Percentiles rank a stretch among this genome's conserved stretches.
These are phyloP conservation scores for Penicillium cosmopolitanum DNA, from an alignment of 495 filamentous ascomycete species.

Conservation along the genomic window DNA sequence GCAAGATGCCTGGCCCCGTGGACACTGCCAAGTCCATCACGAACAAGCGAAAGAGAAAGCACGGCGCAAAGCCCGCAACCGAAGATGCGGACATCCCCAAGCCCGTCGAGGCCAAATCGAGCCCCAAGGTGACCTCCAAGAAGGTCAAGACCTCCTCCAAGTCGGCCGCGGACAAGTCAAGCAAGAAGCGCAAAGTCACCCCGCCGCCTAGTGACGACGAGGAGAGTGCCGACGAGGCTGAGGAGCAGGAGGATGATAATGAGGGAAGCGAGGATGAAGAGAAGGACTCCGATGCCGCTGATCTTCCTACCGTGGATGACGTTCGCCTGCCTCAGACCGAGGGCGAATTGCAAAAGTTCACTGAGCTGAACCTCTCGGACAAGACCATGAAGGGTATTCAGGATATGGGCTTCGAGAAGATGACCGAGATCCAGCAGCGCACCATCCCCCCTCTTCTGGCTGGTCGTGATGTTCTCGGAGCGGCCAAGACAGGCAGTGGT, in stretches of 20 bases:
- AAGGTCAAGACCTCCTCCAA: conserved; percentile 28
- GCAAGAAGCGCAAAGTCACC: conserved; percentile 44
- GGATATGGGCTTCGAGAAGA: conserved; percentile 89
- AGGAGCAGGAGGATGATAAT: conserved; percentile 23
- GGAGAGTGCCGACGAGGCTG: conserved; percentile 29
- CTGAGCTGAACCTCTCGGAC: conserved; percentile 81
- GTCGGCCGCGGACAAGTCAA: conserved; percentile 28
- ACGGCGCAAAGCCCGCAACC: conserved; percentile 34
- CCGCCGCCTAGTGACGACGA: conserved; percentile 38
- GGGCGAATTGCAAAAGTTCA: conserved; percentile 64
- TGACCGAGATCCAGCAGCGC: conserved; percentile 94
- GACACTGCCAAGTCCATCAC: conserved; percentile 58
- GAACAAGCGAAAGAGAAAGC: conserved; percentile 72
- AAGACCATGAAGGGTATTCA: conserved; percentile 87
- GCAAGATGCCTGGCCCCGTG: conserved; percentile 43
- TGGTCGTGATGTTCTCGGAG: conserved; percentile 91
- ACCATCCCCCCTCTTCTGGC: conserved; percentile 87
- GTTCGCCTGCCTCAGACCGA: conserved; percentile 61
- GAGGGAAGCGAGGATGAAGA: conserved; percentile 27
- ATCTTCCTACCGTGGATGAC: conserved; percentile 54
- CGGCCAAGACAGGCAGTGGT: conserved; percentile 94
- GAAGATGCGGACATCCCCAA: conserved; percentile 34
- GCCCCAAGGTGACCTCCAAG: conserved; percentile 26
- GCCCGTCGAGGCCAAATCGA: conserved; percentile 29
- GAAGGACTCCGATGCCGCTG: conserved; percentile 35